Evolutionary conservation across 2,329 filamentous ascomycete species (phyloP).

Genomic region (Trichophyton mentagrophytes): DNA sequence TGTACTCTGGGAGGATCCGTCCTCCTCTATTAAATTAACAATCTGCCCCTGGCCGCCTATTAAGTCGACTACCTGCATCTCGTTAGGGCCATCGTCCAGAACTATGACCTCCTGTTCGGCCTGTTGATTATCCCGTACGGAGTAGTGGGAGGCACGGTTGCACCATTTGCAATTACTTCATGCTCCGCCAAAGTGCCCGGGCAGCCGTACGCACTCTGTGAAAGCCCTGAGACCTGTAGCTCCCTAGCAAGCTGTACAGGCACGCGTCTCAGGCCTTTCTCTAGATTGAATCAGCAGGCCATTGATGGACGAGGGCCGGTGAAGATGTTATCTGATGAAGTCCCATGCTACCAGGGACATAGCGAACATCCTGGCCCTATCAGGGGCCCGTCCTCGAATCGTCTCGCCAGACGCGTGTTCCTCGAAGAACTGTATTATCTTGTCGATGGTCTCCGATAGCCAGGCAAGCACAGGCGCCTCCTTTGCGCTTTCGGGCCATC

Average conservation of each 20-base stretch:
- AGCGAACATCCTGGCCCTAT: background rate
- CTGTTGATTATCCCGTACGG: conserved; percentile 4
- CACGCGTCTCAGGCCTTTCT: background rate
- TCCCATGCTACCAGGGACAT: background rate
- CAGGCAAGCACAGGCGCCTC: conserved; percentile 19
- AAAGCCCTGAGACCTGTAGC: no score
- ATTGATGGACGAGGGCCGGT: background rate
- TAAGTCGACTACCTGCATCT: background rate
- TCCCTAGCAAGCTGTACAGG: background rate
- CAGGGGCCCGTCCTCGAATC: conserved; percentile 11
- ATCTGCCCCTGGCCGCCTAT: background rate
- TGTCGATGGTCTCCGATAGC: conserved; percentile 11
- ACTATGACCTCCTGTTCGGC: background rate
- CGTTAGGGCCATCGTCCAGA: background rate
- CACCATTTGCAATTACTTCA: conserved; percentile 7
- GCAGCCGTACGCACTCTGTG: no score
- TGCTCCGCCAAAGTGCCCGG: no score
- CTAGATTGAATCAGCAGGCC: background rate
- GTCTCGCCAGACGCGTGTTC: conserved; percentile 6
- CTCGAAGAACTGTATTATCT: conserved; percentile 11
- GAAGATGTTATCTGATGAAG: background rate
- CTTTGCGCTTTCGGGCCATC: conserved; percentile 19
- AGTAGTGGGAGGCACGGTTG: conserved; percentile 4
- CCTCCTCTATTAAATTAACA: background rate
- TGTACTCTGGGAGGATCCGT: background rate